These are phyloP conservation scores for Chaetomium olivaceum DNA, from an alignment of 2,329 filamentous ascomycete genomes.

Conservation along the genomic window DNA sequence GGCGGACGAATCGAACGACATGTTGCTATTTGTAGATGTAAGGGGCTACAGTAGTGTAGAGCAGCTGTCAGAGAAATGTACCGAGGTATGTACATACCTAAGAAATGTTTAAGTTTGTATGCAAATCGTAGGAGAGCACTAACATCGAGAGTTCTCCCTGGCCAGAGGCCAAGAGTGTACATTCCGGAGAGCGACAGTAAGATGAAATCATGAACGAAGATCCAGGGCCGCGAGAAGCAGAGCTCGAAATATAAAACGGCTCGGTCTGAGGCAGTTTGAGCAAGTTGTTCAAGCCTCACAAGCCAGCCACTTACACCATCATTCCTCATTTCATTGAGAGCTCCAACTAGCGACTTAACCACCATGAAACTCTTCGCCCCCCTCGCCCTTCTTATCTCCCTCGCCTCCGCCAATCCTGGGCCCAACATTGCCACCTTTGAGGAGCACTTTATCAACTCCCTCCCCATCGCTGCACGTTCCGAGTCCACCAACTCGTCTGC, in stretches of 20 bases:
- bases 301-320: neutral
- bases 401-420: neutral
- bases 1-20: neutral
- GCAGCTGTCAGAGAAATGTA: too few relatives aligned
- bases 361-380: neutral
- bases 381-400: slow-evolving; percentile 3
- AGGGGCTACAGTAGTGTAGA: neutral
- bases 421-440: slow-evolving; percentile 5
- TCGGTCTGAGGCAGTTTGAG: slow-evolving; percentile 3
- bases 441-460: slow-evolving; percentile 6
- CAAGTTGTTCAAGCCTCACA: slow-evolving; percentile 5
- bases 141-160: neutral
- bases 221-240: neutral
- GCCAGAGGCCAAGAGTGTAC: too few relatives aligned
- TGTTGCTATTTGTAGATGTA: slow-evolving; percentile 1
- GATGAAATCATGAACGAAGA: neutral
- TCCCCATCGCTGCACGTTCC: neutral
- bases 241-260: slow-evolving; percentile 5
- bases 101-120: neutral
- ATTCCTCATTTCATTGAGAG: neutral
- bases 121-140: neutral
- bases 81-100: too few relatives aligned
- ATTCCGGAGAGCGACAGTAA: too few relatives aligned
- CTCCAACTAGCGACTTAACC: neutral
- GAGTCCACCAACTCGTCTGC: neutral